phyloP scores from a whole-genome alignment of 768 basidiomycete species.

The Calocera viscosa region DNA sequence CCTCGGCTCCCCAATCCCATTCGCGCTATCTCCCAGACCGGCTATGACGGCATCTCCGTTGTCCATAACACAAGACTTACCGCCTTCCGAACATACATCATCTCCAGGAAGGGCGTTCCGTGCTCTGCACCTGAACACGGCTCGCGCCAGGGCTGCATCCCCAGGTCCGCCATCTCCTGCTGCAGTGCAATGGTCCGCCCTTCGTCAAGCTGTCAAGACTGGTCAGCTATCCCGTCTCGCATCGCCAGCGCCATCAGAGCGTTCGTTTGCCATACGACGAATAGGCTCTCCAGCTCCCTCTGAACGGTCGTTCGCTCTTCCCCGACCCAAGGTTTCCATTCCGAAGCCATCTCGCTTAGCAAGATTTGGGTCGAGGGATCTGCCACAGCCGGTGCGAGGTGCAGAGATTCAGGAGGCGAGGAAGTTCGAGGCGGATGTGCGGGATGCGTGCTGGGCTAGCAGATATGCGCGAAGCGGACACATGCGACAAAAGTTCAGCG shows the following conservation, averaged over 20 bases:
- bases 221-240: not conserved
- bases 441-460: slow-evolving; percentile 2
- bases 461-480: not conserved
- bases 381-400: not conserved
- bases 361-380: slow-evolving; percentile 1
- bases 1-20: not conserved
- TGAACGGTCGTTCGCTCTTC: not conserved
- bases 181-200: not conserved
- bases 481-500: not conserved
- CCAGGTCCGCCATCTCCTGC: not conserved
- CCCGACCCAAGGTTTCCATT: not conserved
- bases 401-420: not conserved
- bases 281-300: slow-evolving; percentile 1
- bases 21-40: not conserved
- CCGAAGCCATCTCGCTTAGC: slow-evolving; percentile 1
- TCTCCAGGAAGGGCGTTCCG: not conserved
- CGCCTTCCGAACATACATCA: not conserved
- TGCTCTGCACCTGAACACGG: not conserved
- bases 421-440: slow-evolving; percentile 4
- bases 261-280: not conserved
- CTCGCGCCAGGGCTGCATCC: not conserved
- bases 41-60: not conserved
- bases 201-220: not conserved
- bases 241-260: not conserved
- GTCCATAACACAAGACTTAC: not conserved